A percentile compares a stretch with the other conserved stretches of the same genome.
These are phyloP conservation scores for Ophiostoma piceae DNA, from an alignment of 2,329 filamentous ascomycete genomes.

Conservation along the genomic window DNA sequence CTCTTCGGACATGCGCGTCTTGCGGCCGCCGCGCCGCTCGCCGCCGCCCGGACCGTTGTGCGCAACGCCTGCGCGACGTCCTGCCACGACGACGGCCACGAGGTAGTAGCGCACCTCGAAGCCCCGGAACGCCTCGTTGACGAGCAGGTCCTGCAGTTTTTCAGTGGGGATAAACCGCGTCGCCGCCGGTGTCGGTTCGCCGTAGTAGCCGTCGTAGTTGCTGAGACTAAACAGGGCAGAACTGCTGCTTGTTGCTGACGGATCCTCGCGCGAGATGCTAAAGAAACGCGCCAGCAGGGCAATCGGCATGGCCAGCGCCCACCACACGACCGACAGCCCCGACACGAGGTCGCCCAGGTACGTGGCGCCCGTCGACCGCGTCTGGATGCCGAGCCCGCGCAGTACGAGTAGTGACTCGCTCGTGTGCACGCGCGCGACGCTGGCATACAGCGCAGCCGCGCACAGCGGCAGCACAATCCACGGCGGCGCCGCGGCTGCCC, in stretches of 20 bases:
- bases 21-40: background rate
- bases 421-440: conserved; percentile 46
- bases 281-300: conserved; percentile 22
- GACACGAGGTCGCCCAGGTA: conserved; percentile 46
- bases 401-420: conserved; percentile 86
- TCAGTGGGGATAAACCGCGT: conserved; percentile 73
- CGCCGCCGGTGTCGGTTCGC: conserved; percentile 33
- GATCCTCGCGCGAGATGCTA: conserved; percentile 20
- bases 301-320: conserved; percentile 30
- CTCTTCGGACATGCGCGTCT: background rate
- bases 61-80: background rate
- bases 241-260: background rate
- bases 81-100: conserved; percentile 71
- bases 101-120: conserved; percentile 90
- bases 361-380: conserved; percentile 62
- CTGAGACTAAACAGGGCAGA: background rate
- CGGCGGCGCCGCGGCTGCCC: conserved; percentile 37
- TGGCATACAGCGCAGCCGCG: conserved; percentile 39
- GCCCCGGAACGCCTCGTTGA: conserved; percentile 90
- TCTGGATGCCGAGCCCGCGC: conserved; percentile 85
- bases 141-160: conserved; percentile 85
- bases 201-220: conserved; percentile 20
- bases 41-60: conserved; percentile 7
- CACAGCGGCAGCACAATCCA: conserved; percentile 38
- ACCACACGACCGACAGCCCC: conserved; percentile 32